Evolutionary conservation across 164 flowering plant genomes (phyloP), one percentile per base, ranked within the genome.

Genomic region (Warburgia ugandensis): DNA sequence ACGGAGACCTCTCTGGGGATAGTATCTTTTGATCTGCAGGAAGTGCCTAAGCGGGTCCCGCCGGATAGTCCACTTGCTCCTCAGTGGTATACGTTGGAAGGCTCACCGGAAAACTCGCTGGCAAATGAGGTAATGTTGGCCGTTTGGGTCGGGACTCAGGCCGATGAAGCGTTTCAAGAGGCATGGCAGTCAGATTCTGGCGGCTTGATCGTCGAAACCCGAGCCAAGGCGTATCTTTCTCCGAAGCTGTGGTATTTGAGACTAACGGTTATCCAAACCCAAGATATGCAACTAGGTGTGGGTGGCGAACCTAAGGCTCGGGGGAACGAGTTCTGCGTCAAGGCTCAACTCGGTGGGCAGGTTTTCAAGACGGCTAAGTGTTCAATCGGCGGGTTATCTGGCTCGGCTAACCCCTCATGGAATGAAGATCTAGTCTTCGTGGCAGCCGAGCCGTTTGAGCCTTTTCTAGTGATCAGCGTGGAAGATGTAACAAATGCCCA

Each of bases 141-240:
- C 3, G 87, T 88, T 0, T 92, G 99, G 99, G 12, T 83, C 31
- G 99, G 99, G 5, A 88, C 97, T 35, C 99, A 86, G 69, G 86
- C 86, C 0, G 99, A 92, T 56, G 99, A 92, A 58, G 84, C 95
- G 2, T 92, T 88, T 52, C 94, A 78, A 40, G 95, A 88, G 64
- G 95, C 99, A 0, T 92, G 99, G 96, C 95, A 84, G 58, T 92
- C 99, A 13, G 99, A 88, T 65, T 81, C 98, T 57, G 91, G 94
- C 45, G 94, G 95, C 9, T 48, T 80, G 59, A 49, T 86, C 17
- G 87, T 83, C 44, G 88, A 80, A 61, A 84, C 97, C 50, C 80
- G 98, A 56, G 79, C 99, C 64, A 86, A 84, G 64, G 97, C 87
- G 0, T 92, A 92, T 62, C 65, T 84, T n/a, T 83, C 97, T 39